These are phyloP conservation scores for Cercospora sesami DNA, from an alignment of 2,329 filamentous ascomycete genomes.

Conservation along the genomic window DNA sequence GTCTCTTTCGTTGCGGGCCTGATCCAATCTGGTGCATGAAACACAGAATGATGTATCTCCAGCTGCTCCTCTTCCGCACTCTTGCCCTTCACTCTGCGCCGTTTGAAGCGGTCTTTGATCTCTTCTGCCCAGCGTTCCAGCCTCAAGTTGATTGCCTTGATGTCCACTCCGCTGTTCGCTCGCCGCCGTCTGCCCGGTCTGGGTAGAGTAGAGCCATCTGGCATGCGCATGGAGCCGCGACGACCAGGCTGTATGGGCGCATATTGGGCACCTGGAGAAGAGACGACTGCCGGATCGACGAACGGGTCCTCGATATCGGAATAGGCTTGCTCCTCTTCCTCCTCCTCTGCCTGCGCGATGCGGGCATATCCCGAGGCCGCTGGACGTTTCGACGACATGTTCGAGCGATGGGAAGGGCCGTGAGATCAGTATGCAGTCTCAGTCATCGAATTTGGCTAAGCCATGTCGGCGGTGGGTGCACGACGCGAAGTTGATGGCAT, in stretches of 20 bases:
- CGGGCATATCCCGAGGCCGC: slow-evolving; percentile 53
- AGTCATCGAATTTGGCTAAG: background rate
- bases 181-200: slow-evolving; percentile 52
- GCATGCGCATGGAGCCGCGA: slow-evolving; percentile 47
- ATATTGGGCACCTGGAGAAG: slow-evolving; percentile 41
- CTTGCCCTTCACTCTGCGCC: slow-evolving; percentile 71
- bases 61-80: slow-evolving; percentile 77
- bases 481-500: background rate
- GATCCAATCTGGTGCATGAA: slow-evolving; percentile 86
- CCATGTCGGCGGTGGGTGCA: background rate
- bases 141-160: slow-evolving; percentile 96
- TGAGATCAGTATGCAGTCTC: background rate
- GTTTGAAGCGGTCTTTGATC: slow-evolving; percentile 96
- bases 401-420: background rate
- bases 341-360: slow-evolving; percentile 55
- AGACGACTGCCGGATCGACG: slow-evolving; percentile 36
- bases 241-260: slow-evolving; percentile 50
- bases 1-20: slow-evolving; percentile 75
- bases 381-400: slow-evolving; percentile 41
- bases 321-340: slow-evolving; percentile 45
- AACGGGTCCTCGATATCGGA: slow-evolving; percentile 44
- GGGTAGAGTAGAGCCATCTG: slow-evolving; percentile 37
- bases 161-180: slow-evolving; percentile 88
- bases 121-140: slow-evolving; percentile 97
- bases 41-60: slow-evolving; percentile 97